Evolutionary conservation across 805 yeast genomes (phyloP).

Genomic region (Yamadazyma akitaensis): DNA sequence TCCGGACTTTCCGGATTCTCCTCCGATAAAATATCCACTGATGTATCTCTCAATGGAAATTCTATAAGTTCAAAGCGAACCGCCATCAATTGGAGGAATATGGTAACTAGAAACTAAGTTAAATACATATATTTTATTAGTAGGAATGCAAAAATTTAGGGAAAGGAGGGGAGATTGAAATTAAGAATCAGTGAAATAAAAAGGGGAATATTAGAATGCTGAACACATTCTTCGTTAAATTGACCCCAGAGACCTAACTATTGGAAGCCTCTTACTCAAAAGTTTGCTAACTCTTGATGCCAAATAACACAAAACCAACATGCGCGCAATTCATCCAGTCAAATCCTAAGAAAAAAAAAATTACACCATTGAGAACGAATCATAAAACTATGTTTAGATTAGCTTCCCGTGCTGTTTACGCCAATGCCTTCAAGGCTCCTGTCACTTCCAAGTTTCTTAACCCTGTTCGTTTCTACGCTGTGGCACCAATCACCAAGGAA

Average conservation of each 20-base stretch:
- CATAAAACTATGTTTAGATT: slow-evolving; percentile 46
- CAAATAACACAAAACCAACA: not conserved
- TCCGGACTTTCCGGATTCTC: slow-evolving; percentile 29
- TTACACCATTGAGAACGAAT: not conserved
- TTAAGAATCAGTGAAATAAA: too few relatives aligned
- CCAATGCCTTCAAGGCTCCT: slow-evolving; percentile 19
- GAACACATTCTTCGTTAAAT: too few relatives aligned
- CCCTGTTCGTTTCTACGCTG: slow-evolving; percentile 54
- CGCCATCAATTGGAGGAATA: slow-evolving; percentile 37
- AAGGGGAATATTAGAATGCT: too few relatives aligned
- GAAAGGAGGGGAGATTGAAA: not conserved
- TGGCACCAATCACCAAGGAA: slow-evolving; percentile 63
- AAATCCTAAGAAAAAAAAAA: slow-evolving; percentile 5
- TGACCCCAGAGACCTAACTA: too few relatives aligned
- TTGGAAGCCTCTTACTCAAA: too few relatives aligned
- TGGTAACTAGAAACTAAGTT: slow-evolving; percentile 12
- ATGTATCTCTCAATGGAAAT: slow-evolving; percentile 5
- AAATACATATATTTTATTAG: not conserved
- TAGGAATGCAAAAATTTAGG: not conserved
- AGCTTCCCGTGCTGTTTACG: slow-evolving; percentile 41
- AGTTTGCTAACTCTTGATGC: too few relatives aligned
- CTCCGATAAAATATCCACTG: slow-evolving; percentile 1
- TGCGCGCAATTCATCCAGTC: slow-evolving; percentile 2
- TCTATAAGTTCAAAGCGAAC: slow-evolving; percentile 22
- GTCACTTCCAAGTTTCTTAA: slow-evolving; percentile 25